phyloP scores from a whole-genome alignment of 2,329 filamentous ascomycete genomes.

The Trichophaea hybrida region DNA sequence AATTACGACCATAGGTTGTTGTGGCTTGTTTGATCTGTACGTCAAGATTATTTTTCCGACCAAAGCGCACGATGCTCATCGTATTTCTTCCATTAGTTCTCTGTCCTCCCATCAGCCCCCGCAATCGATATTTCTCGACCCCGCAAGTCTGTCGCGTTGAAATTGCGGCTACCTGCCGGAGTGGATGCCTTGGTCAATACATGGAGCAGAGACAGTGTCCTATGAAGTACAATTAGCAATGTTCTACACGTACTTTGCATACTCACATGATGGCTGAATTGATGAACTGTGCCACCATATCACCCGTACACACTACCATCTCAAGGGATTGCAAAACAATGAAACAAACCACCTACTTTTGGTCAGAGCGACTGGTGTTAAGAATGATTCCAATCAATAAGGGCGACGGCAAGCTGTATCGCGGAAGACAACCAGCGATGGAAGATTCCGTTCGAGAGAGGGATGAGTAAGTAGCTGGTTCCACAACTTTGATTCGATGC shows the following conservation, averaged over 20 bases:
- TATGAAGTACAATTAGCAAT: too few species aligned
- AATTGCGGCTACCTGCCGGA: too few species aligned
- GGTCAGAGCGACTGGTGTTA: too few species aligned
- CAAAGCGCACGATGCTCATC: neutral
- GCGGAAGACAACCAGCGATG: neutral
- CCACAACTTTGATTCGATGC: neutral
- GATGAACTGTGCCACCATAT: neutral
- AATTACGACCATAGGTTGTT: neutral
- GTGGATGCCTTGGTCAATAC: too few species aligned
- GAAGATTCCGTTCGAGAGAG: neutral
- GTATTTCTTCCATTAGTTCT: neutral
- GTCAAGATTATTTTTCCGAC: neutral
- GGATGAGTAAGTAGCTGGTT: neutral
- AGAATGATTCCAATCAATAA: neutral
- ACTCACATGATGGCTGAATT: neutral
- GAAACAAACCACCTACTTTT: too few species aligned
- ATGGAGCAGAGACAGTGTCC: too few species aligned
- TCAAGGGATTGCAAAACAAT: too few species aligned
- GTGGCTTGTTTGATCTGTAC: neutral
- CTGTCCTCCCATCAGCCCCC: too few species aligned
- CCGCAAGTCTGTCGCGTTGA: too few species aligned
- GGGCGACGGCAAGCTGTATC: neutral
- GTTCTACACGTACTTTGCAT: neutral
- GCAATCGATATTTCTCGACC: too few species aligned
- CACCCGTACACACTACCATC: neutral